phyloP scores from a whole-genome alignment of 805 yeast species.

The Candida sakaeoensis region DNA sequence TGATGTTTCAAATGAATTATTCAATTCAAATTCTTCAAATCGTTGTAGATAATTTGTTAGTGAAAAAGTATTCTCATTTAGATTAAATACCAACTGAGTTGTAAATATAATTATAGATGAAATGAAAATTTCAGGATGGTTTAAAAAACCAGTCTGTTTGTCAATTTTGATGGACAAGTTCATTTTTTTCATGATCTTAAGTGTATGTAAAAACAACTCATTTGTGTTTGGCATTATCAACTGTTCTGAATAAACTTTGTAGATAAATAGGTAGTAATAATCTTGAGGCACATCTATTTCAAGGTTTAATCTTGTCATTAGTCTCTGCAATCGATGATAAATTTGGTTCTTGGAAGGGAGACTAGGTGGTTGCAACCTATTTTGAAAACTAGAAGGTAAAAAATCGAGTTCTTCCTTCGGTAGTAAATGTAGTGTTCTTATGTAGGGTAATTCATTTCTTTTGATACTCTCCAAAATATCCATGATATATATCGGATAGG shows the following conservation, averaged over 20 bases:
- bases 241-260: conserved; percentile 39
- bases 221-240: conserved; percentile 47
- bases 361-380: conserved; percentile 35
- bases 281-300: conserved; percentile 14
- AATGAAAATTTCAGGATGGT: conserved; percentile 35
- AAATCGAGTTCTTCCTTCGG: conserved; percentile 35
- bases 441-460: conserved; percentile 47
- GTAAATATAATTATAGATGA: conserved; percentile 28
- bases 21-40: conserved; percentile 16
- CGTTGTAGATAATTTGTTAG: conserved; percentile 17
- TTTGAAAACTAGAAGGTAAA: conserved; percentile 36
- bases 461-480: conserved; percentile 45
- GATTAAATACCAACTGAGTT: conserved; percentile 26
- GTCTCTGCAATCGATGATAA: conserved; percentile 16
- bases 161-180: conserved; percentile 9
- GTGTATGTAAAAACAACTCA: conserved; percentile 37
- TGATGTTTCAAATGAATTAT: conserved; percentile 12
- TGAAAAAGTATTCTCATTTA: conserved; percentile 11
- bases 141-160: background rate
- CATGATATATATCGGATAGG: conserved; percentile 45
- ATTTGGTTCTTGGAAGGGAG: conserved; percentile 39
- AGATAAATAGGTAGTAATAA: conserved; percentile 34
- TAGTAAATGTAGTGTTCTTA: conserved; percentile 34
- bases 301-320: conserved; percentile 5
- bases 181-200: conserved; percentile 16